These are phyloP conservation scores for Cardiospermum halicacabum DNA, from an alignment of 345 rosid species.

Conservation along the genomic window DNA sequence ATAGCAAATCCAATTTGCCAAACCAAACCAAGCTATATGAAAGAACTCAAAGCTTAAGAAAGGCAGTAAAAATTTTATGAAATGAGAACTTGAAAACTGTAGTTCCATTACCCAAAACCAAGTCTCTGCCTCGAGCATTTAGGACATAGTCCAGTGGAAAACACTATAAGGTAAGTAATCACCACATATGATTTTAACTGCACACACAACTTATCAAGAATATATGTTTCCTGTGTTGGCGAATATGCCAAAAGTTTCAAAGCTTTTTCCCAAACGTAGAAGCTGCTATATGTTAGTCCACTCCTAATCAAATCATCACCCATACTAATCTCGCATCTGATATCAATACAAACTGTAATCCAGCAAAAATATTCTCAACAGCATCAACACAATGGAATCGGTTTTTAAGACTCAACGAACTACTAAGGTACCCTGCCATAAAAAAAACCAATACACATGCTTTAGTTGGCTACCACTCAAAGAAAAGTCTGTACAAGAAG, in stretches of 20 bases:
- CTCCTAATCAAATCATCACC: constrained; percentile 8
- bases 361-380: constrained; percentile 9
- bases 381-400: constrained; percentile 4
- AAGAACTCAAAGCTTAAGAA: too few species aligned
- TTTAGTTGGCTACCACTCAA: background rate
- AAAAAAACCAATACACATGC: background rate
- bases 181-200: background rate
- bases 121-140: background rate
- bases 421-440: constrained; percentile 20
- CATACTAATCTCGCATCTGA: constrained; percentile 13
- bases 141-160: constrained; percentile 8
- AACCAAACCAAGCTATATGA: too few species aligned
- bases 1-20: background rate
- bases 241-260: background rate
- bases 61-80: background rate
- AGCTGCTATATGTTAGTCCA: constrained; percentile 24
- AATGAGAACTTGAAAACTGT: background rate
- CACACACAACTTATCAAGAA: background rate
- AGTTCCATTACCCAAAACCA: background rate
- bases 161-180: background rate
- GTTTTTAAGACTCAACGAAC: background rate
- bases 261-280: background rate
- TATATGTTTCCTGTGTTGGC: background rate
- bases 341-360: constrained; percentile 13
- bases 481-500: too few species aligned